Evolutionary conservation across 1,139 yeast genomes (phyloP).

Genomic region (Dujonia santamariae): DNA sequence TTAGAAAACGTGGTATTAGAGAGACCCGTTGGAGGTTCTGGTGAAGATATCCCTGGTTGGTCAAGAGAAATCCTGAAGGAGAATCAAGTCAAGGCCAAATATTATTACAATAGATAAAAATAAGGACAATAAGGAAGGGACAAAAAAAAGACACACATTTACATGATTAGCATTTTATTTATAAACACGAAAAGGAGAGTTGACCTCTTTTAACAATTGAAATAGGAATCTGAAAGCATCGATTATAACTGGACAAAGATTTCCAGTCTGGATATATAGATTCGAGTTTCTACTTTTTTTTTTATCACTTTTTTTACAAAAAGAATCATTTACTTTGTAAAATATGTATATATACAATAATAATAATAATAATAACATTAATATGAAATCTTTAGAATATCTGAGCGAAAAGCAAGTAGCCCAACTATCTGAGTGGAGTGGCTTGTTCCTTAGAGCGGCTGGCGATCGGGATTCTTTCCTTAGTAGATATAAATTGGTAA

Average conservation of each 20-base stretch:
- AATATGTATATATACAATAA: background rate
- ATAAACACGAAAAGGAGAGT: too few relatives aligned
- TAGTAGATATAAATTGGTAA: background rate
- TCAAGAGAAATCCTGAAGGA: conserved; percentile 30
- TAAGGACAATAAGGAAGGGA: background rate
- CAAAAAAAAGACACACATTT: too few relatives aligned
- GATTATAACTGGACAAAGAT: too few relatives aligned
- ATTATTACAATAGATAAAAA: conserved; percentile 5
- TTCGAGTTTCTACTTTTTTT: background rate
- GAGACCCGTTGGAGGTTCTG: conserved; percentile 59
- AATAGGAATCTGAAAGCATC: too few relatives aligned
- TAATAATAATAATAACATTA: background rate
- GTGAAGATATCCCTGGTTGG: conserved; percentile 82
- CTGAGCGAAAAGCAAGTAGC: background rate
- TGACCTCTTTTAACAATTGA: too few relatives aligned
- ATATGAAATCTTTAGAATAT: background rate
- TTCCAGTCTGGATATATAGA: too few relatives aligned
- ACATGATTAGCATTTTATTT: too few relatives aligned
- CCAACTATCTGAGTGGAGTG: too few relatives aligned
- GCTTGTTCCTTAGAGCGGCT: too few relatives aligned
- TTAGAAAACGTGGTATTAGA: conserved; percentile 54
- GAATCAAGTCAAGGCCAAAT: conserved; percentile 7
- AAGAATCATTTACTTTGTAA: background rate
- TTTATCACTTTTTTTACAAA: background rate
- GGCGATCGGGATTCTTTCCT: too few relatives aligned